phyloP scores from a whole-genome alignment of 2,329 filamentous ascomycete genomes.

The Pestalotiopsis sp. region DNA sequence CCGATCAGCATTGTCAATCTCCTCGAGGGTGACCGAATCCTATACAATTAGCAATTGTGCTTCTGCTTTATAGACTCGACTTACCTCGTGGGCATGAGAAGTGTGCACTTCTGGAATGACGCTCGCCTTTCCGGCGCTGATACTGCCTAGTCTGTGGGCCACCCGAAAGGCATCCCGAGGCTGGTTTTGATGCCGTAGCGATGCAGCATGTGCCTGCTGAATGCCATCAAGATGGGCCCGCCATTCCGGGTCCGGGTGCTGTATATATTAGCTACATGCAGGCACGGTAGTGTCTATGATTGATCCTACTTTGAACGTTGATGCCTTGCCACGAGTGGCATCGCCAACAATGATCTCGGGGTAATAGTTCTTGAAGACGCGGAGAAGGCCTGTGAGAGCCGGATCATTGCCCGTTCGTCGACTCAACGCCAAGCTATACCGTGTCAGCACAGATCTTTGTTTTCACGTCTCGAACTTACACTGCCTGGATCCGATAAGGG shows the following conservation, averaged over 20 bases:
- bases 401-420: constrained; percentile 70
- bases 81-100: constrained; percentile 67
- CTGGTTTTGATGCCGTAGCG: background rate
- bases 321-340: constrained; percentile 58
- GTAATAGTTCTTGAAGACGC: constrained; percentile 89
- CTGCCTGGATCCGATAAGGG: constrained; percentile 76
- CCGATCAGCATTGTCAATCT: constrained; percentile 69
- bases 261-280: constrained; percentile 31
- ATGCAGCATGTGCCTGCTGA: constrained; percentile 56
- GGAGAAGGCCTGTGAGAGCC: constrained; percentile 69
- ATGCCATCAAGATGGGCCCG: constrained; percentile 66
- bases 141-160: constrained; percentile 47
- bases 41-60: constrained; percentile 37
- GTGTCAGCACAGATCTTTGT: background rate
- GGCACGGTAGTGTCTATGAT: background rate
- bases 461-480: constrained; percentile 48
- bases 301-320: constrained; percentile 56
- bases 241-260: constrained; percentile 80
- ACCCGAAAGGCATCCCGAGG: constrained; percentile 62
- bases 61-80: constrained; percentile 16
- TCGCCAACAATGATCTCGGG: constrained; percentile 83
- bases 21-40: constrained; percentile 70
- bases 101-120: constrained; percentile 72
- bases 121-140: constrained; percentile 48
- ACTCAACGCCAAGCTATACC: constrained; percentile 52